Conservation (phyloP, 108 stramenopile species). For the Skeletonema costatum region DNA sequence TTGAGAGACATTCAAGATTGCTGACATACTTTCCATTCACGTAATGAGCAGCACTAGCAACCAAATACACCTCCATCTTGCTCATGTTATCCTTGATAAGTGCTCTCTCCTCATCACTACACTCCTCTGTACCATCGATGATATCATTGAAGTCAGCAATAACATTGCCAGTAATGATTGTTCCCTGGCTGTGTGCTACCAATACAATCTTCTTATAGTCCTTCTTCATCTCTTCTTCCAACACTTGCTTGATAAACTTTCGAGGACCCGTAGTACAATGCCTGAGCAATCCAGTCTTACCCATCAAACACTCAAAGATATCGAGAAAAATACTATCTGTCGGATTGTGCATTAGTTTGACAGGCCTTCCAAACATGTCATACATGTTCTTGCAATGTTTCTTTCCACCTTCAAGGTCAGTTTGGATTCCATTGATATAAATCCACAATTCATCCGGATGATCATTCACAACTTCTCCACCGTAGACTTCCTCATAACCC, state of each 20-base stretch:
- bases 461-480: background rate
- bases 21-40: background rate
- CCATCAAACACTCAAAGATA: background rate
- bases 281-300: background rate
- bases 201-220: background rate
- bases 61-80: background rate
- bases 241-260: background rate
- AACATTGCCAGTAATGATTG: background rate
- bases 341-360: background rate
- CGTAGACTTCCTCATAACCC: background rate
- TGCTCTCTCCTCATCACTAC: background rate
- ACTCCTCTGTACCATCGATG: background rate
- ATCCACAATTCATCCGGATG: background rate
- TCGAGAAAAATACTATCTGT: background rate
- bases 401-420: background rate
- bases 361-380: background rate
- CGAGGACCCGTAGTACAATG: background rate
- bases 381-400: background rate
- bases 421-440: background rate
- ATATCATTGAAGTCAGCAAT: background rate
- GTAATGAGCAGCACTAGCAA: background rate
- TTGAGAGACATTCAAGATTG: background rate
- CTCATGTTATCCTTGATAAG: background rate
- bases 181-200: background rate
- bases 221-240: background rate